Conservation (phyloP, 768 basidiomycete species). For the Amanita rubescens region DNA sequence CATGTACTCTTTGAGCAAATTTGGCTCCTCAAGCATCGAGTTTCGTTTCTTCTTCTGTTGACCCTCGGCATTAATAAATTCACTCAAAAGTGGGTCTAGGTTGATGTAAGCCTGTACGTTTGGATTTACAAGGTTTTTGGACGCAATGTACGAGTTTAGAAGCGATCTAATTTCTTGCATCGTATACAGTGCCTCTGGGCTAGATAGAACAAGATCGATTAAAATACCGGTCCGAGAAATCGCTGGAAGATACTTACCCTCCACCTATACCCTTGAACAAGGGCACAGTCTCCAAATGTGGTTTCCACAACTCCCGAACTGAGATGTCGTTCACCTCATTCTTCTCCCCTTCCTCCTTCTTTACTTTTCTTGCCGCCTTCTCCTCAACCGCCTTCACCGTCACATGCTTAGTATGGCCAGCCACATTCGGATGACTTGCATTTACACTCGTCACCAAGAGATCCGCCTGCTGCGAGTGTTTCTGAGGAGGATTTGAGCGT, state of each 20-base stretch:
- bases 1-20: slow-evolving; percentile 38
- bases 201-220: neutral
- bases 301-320: slow-evolving; percentile 72
- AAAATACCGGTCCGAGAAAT: neutral
- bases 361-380: slow-evolving; percentile 53
- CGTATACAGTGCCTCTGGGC: slow-evolving; percentile 51
- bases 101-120: slow-evolving; percentile 65
- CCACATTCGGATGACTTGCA: slow-evolving; percentile 48
- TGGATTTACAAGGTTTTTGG: slow-evolving; percentile 56
- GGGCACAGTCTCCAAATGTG: slow-evolving; percentile 43
- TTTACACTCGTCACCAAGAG: slow-evolving; percentile 49
- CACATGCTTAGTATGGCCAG: slow-evolving; percentile 39
- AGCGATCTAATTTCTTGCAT: slow-evolving; percentile 46
- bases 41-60: slow-evolving; percentile 26
- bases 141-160: slow-evolving; percentile 56
- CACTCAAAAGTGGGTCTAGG: slow-evolving; percentile 42
- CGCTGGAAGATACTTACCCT: slow-evolving; percentile 36
- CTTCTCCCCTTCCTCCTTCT: slow-evolving; percentile 48
- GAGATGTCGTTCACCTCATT: slow-evolving; percentile 22
- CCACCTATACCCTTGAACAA: slow-evolving; percentile 61
- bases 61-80: slow-evolving; percentile 29
- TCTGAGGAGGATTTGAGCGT: slow-evolving; percentile 57
- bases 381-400: slow-evolving; percentile 64
- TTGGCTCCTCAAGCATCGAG: slow-evolving; percentile 10
- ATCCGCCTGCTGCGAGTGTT: slow-evolving; percentile 42